A percentile compares a stretch with the other conserved stretches of the same genome.
These are phyloP conservation scores for Teunomyces cretensis DNA, from an alignment of 805 yeast species.

Conservation along the genomic window DNA sequence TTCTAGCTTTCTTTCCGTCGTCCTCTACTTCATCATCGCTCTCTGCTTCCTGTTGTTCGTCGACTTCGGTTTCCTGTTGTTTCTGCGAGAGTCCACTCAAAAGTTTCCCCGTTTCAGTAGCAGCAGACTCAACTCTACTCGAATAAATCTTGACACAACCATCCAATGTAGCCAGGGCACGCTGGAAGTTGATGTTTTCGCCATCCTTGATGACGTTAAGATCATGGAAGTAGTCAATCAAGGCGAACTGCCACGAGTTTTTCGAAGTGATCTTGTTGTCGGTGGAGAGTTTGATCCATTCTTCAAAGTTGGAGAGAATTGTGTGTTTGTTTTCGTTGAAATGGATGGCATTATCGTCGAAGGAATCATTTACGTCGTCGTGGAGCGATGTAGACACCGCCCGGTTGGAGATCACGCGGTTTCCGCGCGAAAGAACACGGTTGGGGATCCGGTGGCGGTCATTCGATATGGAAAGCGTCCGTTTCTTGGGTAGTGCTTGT, in stretches of 20 bases:
- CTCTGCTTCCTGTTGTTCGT: constrained; percentile 6
- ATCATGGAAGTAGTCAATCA: constrained; percentile 90
- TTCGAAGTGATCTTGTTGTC: constrained; percentile 69
- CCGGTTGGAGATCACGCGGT: constrained; percentile 11
- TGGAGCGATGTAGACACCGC: constrained; percentile 7
- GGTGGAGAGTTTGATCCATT: constrained; percentile 48
- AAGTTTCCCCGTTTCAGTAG: constrained; percentile 35
- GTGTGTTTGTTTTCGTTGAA: constrained; percentile 44
- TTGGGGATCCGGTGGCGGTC: constrained; percentile 4
- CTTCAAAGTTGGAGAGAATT: constrained; percentile 45
- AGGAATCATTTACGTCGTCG: constrained; percentile 12
- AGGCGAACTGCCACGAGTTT: constrained; percentile 87
- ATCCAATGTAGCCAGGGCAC: constrained; percentile 36
- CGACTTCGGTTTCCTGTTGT: constrained; percentile 13
- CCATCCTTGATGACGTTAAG: constrained; percentile 72
- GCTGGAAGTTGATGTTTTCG: constrained; percentile 44
- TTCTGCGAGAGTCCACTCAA: constrained; percentile 26
- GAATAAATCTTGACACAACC: constrained; percentile 39
- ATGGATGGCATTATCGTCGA: constrained; percentile 38
- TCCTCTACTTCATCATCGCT: constrained; percentile 19
- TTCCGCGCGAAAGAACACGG: constrained; percentile 4
- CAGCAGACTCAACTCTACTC: constrained; percentile 37
- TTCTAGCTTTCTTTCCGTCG: constrained; percentile 24
- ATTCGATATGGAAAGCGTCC: constrained; percentile 5
- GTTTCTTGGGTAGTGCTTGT: constrained; percentile 13